Evolutionary conservation across 2,329 filamentous ascomycete species (phyloP), one percentile per base, ranked within the genome.

Genomic region (Sporothrix luriei): DNA sequence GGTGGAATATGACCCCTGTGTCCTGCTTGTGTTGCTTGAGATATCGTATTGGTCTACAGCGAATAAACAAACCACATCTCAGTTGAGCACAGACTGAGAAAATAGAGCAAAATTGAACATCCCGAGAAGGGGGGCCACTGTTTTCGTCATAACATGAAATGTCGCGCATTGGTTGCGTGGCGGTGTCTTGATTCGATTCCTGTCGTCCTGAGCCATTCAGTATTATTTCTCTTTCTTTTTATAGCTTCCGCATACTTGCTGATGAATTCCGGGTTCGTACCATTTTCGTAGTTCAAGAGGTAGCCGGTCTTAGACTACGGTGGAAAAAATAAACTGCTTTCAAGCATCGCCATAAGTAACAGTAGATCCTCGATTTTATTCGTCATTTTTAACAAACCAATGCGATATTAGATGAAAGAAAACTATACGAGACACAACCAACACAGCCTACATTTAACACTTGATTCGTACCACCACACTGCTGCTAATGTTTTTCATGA

Each of bases 31-130:
- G n/a, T 21, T 21, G 11, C 40, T 24, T 59, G 52, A 57, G 24
- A 57, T 33, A 21, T 68, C 66, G 66, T 67, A 67, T 68, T 55
- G n/a, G 33, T 21, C 5, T 2, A 10, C 10, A 26, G 29, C 40
- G 51, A 55, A 57, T 33, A 33, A 57, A 29, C 11, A 2, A 24
- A 4, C 4, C 40, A 14, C 4, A 38, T 33, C 10, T 2, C 26
- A 24, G 40, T n/a, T 21, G 61, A 16, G 14, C 48, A 49, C 26
- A 52, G 48, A 3, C 2, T 9, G 33, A 38, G 10, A 26, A 16
- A 19, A 49, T 10, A 43, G 49, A 55, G 33, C n/a, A 55, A 2
- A 66, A 33, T 48, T 48, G 33, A 48, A 29, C n/a, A 55, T 55
- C 19, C 49, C 65, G 33, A 55, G 21, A 55, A 57, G 14, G 38